Evolutionary conservation across 2,329 filamentous ascomycete species (phyloP).

Genomic region (Aspergillus viridinutans): DNA sequence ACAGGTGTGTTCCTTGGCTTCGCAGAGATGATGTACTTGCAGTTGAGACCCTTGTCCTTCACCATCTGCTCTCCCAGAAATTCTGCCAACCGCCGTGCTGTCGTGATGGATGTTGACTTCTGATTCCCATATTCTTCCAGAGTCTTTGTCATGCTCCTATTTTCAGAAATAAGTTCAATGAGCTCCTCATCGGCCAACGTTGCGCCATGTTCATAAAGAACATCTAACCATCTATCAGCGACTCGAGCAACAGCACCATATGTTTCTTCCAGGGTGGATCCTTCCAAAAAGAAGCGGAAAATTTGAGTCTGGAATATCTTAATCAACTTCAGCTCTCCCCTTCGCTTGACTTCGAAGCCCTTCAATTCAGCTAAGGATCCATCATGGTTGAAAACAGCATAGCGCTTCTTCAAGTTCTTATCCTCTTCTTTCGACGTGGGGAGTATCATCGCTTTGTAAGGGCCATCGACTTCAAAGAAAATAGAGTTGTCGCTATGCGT

Average conservation of each 20-base stretch:
- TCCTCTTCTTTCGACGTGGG: constrained; percentile 98
- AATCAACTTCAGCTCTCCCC: constrained; percentile 97
- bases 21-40: constrained; percentile 97
- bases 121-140: constrained; percentile 92
- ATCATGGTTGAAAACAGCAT: constrained; percentile 98
- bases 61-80: constrained; percentile 98
- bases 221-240: constrained; percentile 94
- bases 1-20: constrained; percentile 83
- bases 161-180: constrained; percentile 99
- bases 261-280: constrained; percentile 78
- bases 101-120: constrained; percentile 99
- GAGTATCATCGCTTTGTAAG: constrained; percentile 94
- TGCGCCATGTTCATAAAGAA: constrained; percentile 79
- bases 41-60: constrained; percentile 98
- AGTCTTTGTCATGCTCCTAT: constrained; percentile 96
- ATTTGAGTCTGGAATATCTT: constrained; percentile 99
- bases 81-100: constrained; percentile 87
- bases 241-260: constrained; percentile 91
- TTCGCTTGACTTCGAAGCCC: constrained; percentile 93
- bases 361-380: constrained; percentile 93
- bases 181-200: constrained; percentile 94
- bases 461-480: constrained; percentile 98
- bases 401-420: constrained; percentile 99
- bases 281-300: constrained; percentile 98
- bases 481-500: constrained; percentile 99